These are phyloP conservation scores for Lentithecium fluviatile DNA, from an alignment of 495 filamentous ascomycete species.

Conservation along the genomic window DNA sequence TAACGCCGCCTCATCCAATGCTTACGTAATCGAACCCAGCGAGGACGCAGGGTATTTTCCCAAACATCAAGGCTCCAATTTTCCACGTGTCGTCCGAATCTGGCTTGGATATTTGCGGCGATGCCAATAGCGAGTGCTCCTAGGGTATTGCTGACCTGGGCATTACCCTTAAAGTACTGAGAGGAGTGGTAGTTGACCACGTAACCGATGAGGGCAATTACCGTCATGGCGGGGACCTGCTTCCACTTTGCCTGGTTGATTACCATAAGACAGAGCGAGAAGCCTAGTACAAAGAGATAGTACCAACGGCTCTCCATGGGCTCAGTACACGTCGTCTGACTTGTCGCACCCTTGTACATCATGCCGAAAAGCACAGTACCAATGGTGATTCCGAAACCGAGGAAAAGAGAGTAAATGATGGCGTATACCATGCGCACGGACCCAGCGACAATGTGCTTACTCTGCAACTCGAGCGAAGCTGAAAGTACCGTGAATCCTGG, in stretches of 20 bases:
- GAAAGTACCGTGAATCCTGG: constrained; percentile 85
- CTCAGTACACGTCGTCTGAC: constrained; percentile 66
- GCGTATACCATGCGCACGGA: constrained; percentile 95
- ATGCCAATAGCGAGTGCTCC: constrained; percentile 86
- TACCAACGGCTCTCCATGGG: constrained; percentile 62
- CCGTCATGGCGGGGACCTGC: constrained; percentile 81
- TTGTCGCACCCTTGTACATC: constrained; percentile 71
- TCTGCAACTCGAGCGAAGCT: constrained; percentile 84
- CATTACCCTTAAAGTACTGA: constrained; percentile 68
- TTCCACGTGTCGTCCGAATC: constrained; percentile 53
- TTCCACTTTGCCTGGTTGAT: constrained; percentile 91
- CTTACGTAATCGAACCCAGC: constrained; percentile 24
- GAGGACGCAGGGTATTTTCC: constrained; percentile 36
- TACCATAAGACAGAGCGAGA: constrained; percentile 76
- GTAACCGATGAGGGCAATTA: constrained; percentile 83
- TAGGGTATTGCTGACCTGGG: constrained; percentile 79
- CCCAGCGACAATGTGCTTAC: constrained; percentile 79
- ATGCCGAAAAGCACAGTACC: constrained; percentile 87
- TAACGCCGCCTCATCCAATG: constrained; percentile 9
- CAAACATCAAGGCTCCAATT: constrained; percentile 43
- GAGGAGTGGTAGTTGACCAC: constrained; percentile 80
- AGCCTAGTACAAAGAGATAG: constrained; percentile 73
- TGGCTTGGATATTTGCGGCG: constrained; percentile 82
- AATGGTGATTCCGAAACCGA: constrained; percentile 96
- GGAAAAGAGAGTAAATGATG: constrained; percentile 90